Evolutionary conservation across 768 basidiomycete species (phyloP).

Genomic region (Tricholoma sp.): DNA sequence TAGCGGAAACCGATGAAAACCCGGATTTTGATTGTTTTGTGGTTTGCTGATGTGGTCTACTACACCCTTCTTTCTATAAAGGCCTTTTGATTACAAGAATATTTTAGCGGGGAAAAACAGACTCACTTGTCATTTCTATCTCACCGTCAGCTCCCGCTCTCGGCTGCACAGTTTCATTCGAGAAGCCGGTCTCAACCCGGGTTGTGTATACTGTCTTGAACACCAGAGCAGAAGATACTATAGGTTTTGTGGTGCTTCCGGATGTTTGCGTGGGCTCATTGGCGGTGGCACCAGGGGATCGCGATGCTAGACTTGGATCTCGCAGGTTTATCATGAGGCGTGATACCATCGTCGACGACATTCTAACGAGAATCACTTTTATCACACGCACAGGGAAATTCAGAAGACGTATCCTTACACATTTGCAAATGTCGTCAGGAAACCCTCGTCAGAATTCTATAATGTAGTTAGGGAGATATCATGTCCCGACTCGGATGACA

Average conservation of each 20-base stretch:
- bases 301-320: slow-evolving; percentile 17
- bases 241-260: slow-evolving; percentile 7
- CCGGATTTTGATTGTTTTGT: neutral
- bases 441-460: slow-evolving; percentile 16
- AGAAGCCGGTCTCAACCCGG: neutral
- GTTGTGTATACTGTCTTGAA: slow-evolving; percentile 9
- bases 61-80: neutral
- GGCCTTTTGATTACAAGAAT: neutral
- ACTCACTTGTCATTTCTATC: neutral
- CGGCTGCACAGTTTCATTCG: neutral
- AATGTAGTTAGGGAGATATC: neutral
- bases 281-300: neutral
- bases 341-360: slow-evolving; percentile 26
- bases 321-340: slow-evolving; percentile 29
- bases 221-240: slow-evolving; percentile 14
- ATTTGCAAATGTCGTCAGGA: slow-evolving; percentile 19
- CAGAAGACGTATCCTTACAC: slow-evolving; percentile 9
- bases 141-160: neutral
- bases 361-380: slow-evolving; percentile 8
- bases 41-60: neutral
- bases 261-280: neutral
- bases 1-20: neutral
- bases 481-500: neutral
- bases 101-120: neutral
- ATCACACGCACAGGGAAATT: neutral